Evolutionary conservation across 495 filamentous ascomycete genomes (phyloP).

Genomic region (Aspergillus funiculosus): DNA sequence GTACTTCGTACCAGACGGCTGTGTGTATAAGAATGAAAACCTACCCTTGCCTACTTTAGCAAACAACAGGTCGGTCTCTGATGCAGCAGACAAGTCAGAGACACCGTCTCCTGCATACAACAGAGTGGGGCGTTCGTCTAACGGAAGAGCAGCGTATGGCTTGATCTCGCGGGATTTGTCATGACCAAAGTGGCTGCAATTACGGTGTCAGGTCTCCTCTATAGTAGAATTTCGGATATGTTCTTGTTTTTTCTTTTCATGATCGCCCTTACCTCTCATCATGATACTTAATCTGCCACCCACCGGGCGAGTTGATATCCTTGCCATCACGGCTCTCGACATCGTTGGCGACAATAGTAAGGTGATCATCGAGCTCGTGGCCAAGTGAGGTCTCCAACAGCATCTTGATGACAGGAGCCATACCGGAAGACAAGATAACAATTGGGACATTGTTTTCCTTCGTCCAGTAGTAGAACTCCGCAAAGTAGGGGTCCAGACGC

Average conservation of each 20-base stretch:
- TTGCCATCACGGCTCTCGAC: slow-evolving; percentile 62
- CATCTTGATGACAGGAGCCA: slow-evolving; percentile 85
- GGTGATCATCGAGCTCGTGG: slow-evolving; percentile 53
- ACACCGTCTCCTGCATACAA: slow-evolving; percentile 91
- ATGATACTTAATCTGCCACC: slow-evolving; percentile 83
- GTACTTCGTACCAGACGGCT: too few species aligned
- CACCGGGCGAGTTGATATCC: slow-evolving; percentile 67
- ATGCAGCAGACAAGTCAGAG: slow-evolving; percentile 79
- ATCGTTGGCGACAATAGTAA: slow-evolving; percentile 82
- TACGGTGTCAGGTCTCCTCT: slow-evolving; percentile 18
- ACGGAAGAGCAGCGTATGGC: slow-evolving; percentile 70
- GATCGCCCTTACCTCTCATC: slow-evolving; percentile 76
- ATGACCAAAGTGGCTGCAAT: slow-evolving; percentile 70
- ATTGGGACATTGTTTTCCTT: slow-evolving; percentile 78
- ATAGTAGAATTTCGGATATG: not conserved
- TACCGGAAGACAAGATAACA: slow-evolving; percentile 83
- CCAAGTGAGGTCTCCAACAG: slow-evolving; percentile 75
- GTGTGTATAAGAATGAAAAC: slow-evolving; percentile 12
- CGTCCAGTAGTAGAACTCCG: slow-evolving; percentile 77
- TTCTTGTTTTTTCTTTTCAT: slow-evolving; percentile 65
- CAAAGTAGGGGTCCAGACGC: slow-evolving; percentile 79
- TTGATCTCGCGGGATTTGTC: slow-evolving; percentile 88
- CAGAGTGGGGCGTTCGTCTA: slow-evolving; percentile 61
- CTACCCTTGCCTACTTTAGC: slow-evolving; percentile 84
- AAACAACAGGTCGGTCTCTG: slow-evolving; percentile 83